phyloP scores from a whole-genome alignment of 176 grass and related monocot genomes.

The Tuctoria greenei region DNA sequence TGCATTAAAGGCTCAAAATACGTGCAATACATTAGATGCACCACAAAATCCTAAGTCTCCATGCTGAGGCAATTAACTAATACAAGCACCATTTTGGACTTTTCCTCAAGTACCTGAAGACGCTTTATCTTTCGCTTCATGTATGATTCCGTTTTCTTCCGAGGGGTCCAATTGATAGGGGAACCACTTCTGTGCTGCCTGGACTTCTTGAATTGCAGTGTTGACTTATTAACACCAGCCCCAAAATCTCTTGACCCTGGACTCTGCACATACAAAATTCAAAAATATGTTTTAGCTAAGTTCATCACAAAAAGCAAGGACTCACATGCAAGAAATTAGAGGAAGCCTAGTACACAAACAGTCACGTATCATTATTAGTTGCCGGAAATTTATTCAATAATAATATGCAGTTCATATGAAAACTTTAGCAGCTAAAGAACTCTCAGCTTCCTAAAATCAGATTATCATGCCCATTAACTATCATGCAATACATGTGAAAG shows the following conservation, averaged over 20 bases:
- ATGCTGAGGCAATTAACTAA: constrained; percentile 3
- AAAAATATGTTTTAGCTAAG: neutral
- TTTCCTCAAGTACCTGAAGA: constrained; percentile 60
- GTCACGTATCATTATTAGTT: neutral
- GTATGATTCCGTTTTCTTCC: constrained; percentile 80
- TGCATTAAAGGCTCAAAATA: neutral
- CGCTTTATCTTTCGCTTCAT: constrained; percentile 94
- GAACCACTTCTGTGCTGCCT: constrained; percentile 57
- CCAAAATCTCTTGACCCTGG: constrained; percentile 59
- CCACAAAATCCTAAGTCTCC: neutral
- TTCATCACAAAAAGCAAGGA: constrained; percentile 11
- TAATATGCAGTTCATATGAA: neutral
- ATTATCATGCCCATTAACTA: neutral
- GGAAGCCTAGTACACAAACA: neutral
- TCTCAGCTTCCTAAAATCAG: neutral
- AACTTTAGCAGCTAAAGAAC: neutral
- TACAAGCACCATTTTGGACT: constrained; percentile 13
- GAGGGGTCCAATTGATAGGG: constrained; percentile 69
- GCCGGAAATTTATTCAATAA: neutral
- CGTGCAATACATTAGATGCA: neutral
- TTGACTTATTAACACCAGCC: constrained; percentile 55
- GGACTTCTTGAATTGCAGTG: constrained; percentile 76
- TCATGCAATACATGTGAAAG: neutral
- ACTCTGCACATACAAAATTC: constrained; percentile 54
- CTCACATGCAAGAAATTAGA: neutral